These are phyloP conservation scores for Trichocomaceae sp. DNA, from an alignment of 2,329 filamentous ascomycete genomes.

Conservation along the genomic window DNA sequence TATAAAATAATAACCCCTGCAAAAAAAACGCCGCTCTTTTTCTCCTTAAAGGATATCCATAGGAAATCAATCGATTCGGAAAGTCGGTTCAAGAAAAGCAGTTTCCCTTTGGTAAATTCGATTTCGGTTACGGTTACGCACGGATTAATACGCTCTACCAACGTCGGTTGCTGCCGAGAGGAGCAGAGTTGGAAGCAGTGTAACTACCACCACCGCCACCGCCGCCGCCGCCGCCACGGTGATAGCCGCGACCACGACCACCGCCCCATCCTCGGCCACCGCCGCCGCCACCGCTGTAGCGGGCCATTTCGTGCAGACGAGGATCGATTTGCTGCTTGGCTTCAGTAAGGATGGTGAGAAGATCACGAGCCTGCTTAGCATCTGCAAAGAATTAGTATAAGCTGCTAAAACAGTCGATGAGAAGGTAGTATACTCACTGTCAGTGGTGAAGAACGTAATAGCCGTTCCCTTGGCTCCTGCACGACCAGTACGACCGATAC, in stretches of 20 bases:
- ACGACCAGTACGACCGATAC: slow-evolving; percentile 63
- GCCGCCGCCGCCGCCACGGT: slow-evolving; percentile 24
- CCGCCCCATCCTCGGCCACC: slow-evolving; percentile 60
- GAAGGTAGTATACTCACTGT: slow-evolving; percentile 75
- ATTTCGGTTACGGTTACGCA: slow-evolving; percentile 1
- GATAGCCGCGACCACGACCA: slow-evolving; percentile 41
- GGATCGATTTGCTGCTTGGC: slow-evolving; percentile 98
- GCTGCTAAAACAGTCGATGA: not conserved
- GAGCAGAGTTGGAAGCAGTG: slow-evolving; percentile 54
- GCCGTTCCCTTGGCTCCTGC: slow-evolving; percentile 86
- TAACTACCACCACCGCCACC: slow-evolving; percentile 39
- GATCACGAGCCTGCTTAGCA: slow-evolving; percentile 92
- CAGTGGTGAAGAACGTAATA: slow-evolving; percentile 98
- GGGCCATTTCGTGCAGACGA: slow-evolving; percentile 88
- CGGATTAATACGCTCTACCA: slow-evolving; percentile 40
- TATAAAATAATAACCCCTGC: slow-evolving; percentile 10
- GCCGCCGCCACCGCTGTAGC: slow-evolving; percentile 80
- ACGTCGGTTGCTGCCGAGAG: slow-evolving; percentile 50
- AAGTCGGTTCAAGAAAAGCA: not conserved
- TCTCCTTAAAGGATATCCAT: not conserved
- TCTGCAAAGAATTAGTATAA: slow-evolving; percentile 44
- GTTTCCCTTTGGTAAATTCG: not conserved
- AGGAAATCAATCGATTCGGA: not conserved
- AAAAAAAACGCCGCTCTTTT: slow-evolving; percentile 6
- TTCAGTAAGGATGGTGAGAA: slow-evolving; percentile 85